Base-by-base conservation (phyloP, 2,329 filamentous ascomycete species). In the Trichoderma lentiforme region DNA sequence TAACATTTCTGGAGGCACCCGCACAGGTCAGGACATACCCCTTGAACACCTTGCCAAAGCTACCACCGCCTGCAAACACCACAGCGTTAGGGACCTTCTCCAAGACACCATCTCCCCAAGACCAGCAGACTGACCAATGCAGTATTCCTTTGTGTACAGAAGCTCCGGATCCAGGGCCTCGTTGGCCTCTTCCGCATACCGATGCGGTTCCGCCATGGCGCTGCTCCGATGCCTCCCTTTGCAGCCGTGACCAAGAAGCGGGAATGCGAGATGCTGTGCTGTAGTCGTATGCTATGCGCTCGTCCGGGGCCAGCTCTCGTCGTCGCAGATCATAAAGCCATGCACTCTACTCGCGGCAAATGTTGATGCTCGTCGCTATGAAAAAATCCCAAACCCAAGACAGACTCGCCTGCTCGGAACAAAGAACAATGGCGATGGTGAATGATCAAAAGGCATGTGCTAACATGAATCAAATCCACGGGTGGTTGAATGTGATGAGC, bases 21-120 rank as follows among this genome's bases (percentile, higher is more conserved):
- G 36, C 47, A 62, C 30, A 32, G 53, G 47, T 51, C 26, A 32
- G 6, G 28, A n/a, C 67, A 65, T 71, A 95, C 93, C 96, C 96
- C 88, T 98, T 98, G 88, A 95, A 99, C 74, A 99, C 96, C 83
- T 97, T 97, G 79, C 96, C 96, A 84, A 99, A 99, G 83, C 95
- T 98, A 73, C 96, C 96, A 77, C 96, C 96, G 77, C 96, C 95
- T 94, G 78, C 36, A 70, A 70, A 39, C 67, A 53, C 30, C 67
- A 70, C 21, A 36, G 67, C 67, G 61, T 70, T 72, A 74, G 72
- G 78, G 74, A 74, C 30, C 69, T 26, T 26, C 57, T 32, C 36
- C 66, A 51, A 53, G 57, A 61, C 26, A 51, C 21, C 34, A 32
- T 51, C 18, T 14, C 39, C 28, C 39, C 21, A 32, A 34, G 4